phyloP scores from a whole-genome alignment of 1,139 yeast species.

The Diutina ranongensis region DNA sequence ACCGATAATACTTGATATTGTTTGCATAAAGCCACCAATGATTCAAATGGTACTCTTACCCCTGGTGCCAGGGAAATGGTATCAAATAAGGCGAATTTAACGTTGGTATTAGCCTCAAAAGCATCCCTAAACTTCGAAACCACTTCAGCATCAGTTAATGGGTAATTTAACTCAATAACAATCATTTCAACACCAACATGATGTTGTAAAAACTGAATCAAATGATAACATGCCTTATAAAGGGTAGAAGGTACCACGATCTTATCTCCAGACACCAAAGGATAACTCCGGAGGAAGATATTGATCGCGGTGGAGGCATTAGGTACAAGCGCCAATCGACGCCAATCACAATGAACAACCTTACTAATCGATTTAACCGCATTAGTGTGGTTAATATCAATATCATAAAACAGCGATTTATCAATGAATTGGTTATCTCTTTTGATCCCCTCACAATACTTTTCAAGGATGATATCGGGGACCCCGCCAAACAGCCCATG shows the following conservation, averaged over 20 bases:
- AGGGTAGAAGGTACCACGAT: slow-evolving; percentile 39
- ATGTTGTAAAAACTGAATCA: slow-evolving; percentile 35
- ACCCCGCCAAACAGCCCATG: slow-evolving; percentile 46
- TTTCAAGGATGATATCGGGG: slow-evolving; percentile 29
- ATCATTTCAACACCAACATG: slow-evolving; percentile 31
- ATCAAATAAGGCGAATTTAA: slow-evolving; percentile 34
- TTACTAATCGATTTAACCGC: slow-evolving; percentile 24
- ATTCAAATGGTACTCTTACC: slow-evolving; percentile 42
- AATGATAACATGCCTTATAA: slow-evolving; percentile 47
- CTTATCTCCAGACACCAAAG: slow-evolving; percentile 41
- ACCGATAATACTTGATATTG: slow-evolving; percentile 39
- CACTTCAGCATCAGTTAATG: slow-evolving; percentile 16
- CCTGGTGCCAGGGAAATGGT: slow-evolving; percentile 58
- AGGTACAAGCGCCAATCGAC: slow-evolving; percentile 35
- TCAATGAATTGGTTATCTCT: slow-evolving; percentile 32
- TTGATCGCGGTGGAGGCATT: slow-evolving; percentile 59
- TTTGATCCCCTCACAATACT: slow-evolving; percentile 15
- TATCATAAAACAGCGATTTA: slow-evolving; percentile 17
- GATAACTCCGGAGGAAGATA: slow-evolving; percentile 42
- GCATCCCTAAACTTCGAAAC: neutral
- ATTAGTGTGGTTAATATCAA: slow-evolving; percentile 15
- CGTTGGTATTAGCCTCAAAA: neutral
- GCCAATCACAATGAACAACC: slow-evolving; percentile 20
- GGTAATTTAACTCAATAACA: slow-evolving; percentile 36
- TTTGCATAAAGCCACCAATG: slow-evolving; percentile 33